A percentile compares a stretch with the other conserved stretches of the same genome.
phyloP scores from a whole-genome alignment of 164 flowering plant genomes.

The Annona cherimola region DNA sequence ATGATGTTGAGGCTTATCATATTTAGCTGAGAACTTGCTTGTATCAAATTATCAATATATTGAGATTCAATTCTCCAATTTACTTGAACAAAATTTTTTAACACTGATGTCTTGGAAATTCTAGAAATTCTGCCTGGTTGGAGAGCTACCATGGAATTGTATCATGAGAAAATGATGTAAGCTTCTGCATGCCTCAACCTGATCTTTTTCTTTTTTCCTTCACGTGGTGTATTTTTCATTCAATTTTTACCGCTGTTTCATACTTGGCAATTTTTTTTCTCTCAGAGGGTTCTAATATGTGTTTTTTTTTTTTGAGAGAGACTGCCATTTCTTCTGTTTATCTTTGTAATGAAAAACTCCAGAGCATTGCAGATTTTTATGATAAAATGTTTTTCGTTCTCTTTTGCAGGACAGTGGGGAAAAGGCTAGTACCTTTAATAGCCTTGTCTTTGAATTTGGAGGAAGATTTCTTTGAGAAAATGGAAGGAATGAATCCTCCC shows the following conservation, averaged over 20 bases:
- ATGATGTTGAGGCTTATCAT: neutral
- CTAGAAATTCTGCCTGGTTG: conserved; percentile 56
- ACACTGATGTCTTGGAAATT: conserved; percentile 20
- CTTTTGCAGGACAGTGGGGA: conserved; percentile 46
- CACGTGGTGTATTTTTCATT: neutral
- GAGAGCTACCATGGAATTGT: conserved; percentile 68
- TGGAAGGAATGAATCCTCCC: conserved; percentile 57
- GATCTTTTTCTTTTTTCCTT: neutral
- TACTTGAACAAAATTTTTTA: conserved; percentile 4
- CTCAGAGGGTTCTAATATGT: neutral
- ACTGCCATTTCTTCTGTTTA: no score
- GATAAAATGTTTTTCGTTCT: neutral
- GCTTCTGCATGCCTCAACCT: conserved; percentile 15
- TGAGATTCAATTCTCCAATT: neutral
- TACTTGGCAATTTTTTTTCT: neutral
- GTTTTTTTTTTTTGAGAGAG: neutral
- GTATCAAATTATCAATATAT: neutral
- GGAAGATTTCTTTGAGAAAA: conserved; percentile 53
- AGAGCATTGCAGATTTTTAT: neutral
- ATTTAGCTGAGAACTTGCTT: neutral
- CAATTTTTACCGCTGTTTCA: neutral
- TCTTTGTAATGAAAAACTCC: neutral
- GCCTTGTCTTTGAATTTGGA: conserved; percentile 67
- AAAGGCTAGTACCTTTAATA: conserved; percentile 42
- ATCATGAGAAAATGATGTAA: conserved; percentile 52